Conservation (phyloP, 2,329 filamentous ascomycete species). For the Beauveria australis region DNA sequence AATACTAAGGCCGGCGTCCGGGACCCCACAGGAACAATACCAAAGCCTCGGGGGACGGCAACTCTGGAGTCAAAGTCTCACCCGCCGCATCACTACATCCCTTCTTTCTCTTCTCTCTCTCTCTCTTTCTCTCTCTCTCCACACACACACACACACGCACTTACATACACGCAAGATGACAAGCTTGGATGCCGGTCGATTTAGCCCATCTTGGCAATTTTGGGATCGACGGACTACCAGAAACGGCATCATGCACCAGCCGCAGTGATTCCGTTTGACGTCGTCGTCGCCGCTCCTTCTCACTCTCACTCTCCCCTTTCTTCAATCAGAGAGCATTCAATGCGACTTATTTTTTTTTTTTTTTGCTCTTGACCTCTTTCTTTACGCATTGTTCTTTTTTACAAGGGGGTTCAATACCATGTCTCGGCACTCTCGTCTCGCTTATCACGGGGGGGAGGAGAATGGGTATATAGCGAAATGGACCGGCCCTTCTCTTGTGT, state of each 20-base stretch:
- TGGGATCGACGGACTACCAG: no score
- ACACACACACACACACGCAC: no score
- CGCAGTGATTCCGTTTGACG: no score
- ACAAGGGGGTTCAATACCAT: not conserved
- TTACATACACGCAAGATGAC: no score
- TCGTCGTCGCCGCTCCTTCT: not conserved
- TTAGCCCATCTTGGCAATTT: no score
- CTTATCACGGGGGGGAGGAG: not conserved
- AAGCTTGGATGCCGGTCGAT: no score
- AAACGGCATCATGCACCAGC: no score
- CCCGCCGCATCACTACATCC: no score
- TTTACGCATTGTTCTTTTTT: not conserved
- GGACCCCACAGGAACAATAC: constrained; percentile 12
- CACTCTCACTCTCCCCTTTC: not conserved
- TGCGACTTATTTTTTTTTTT: not conserved
- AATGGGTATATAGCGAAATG: not conserved
- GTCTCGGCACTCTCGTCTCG: not conserved
- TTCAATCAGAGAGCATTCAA: not conserved
- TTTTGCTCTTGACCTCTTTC: not conserved
- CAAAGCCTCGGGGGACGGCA: constrained; percentile 3
- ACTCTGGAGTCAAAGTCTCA: not conserved
- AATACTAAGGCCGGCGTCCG: not conserved
- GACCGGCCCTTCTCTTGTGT: not conserved
- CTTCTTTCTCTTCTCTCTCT: not conserved
- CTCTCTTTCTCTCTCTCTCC: not conserved